A percentile compares a stretch with the other conserved stretches of the same genome.
Conservation (phyloP, 208 protist species). For the Leishmania mexicana region DNA sequence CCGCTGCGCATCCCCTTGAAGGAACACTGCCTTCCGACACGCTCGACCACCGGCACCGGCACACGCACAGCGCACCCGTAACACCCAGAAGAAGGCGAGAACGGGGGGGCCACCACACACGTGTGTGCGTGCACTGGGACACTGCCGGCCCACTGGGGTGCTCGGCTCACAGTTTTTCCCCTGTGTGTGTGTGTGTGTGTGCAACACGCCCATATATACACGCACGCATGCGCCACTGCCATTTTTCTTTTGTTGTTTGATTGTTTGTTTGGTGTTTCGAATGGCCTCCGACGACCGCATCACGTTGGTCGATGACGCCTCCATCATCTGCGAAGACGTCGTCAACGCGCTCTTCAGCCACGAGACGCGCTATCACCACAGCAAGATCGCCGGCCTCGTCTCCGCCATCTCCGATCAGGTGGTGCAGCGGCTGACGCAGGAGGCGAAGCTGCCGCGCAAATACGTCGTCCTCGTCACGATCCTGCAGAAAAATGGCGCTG, state of each 20-base stretch:
- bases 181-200: neutral
- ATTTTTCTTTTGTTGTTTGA: too few species aligned
- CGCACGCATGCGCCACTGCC: too few species aligned
- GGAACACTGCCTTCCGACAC: neutral
- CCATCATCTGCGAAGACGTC: constrained; percentile 77
- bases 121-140: neutral
- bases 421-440: constrained; percentile 77
- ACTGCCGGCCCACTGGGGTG: neutral
- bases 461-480: constrained; percentile 88
- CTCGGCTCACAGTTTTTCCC: neutral
- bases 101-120: neutral
- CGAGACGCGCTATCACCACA: constrained; percentile 74
- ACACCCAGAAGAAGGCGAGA: neutral
- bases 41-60: neutral
- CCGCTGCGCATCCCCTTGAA: neutral
- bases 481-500: constrained; percentile 90
- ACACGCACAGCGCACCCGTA: neutral
- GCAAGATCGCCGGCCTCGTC: constrained; percentile 63
- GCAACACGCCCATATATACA: neutral
- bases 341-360: constrained; percentile 62
- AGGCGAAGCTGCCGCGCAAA: constrained; percentile 89
- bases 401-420: constrained; percentile 71
- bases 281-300: constrained; percentile 46
- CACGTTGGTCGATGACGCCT: constrained; percentile 83
- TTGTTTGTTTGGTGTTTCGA: too few species aligned